A percentile compares a stretch with the other conserved stretches of the same genome.
Conservation (phyloP, 2,329 filamentous ascomycete species). For the Nigrospora sphaerica region DNA sequence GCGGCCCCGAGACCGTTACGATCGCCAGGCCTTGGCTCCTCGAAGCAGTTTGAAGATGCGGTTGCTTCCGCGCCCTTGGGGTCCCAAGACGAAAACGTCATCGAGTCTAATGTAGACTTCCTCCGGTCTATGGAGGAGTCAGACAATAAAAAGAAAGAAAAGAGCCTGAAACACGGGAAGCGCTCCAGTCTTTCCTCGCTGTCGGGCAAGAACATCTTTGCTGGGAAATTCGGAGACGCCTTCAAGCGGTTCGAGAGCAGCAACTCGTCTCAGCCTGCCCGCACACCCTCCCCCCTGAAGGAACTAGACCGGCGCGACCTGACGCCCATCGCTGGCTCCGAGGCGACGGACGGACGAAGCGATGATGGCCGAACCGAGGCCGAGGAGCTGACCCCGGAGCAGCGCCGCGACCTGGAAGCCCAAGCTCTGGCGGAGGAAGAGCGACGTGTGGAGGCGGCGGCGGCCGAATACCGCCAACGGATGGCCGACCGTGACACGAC, state of each 20-base stretch:
- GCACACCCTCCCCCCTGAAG: constrained; percentile 43
- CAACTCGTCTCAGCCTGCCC: constrained; percentile 19
- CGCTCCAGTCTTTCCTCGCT: constrained; percentile 66
- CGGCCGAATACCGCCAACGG: constrained; percentile 77
- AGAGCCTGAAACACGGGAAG: constrained; percentile 55
- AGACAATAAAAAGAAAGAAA: constrained; percentile 49
- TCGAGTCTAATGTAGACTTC: constrained; percentile 77
- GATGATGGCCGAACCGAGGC: constrained; percentile 63
- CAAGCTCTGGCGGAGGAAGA: constrained; percentile 79
- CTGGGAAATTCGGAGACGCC: constrained; percentile 84
- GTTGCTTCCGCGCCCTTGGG: constrained; percentile 34
- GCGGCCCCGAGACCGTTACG: constrained; percentile 35
- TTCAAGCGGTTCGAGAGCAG: constrained; percentile 82
- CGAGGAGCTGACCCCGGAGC: constrained; percentile 75
- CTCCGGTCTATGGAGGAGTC: constrained; percentile 67
- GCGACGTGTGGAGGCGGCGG: constrained; percentile 78
- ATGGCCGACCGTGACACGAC: constrained; percentile 53
- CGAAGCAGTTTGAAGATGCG: constrained; percentile 25
- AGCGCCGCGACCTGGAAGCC: constrained; percentile 83
- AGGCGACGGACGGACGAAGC: constrained; percentile 60
- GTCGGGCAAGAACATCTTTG: constrained; percentile 73
- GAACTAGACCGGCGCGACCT: constrained; percentile 42
- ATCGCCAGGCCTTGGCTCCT: constrained; percentile 26
- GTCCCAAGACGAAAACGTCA: constrained; percentile 53
- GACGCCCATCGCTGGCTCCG: constrained; percentile 70